Evolutionary conservation across 2,329 filamentous ascomycete species (phyloP), one percentile per base, ranked within the genome.

Genomic region (Colletotrichum falcatum): DNA sequence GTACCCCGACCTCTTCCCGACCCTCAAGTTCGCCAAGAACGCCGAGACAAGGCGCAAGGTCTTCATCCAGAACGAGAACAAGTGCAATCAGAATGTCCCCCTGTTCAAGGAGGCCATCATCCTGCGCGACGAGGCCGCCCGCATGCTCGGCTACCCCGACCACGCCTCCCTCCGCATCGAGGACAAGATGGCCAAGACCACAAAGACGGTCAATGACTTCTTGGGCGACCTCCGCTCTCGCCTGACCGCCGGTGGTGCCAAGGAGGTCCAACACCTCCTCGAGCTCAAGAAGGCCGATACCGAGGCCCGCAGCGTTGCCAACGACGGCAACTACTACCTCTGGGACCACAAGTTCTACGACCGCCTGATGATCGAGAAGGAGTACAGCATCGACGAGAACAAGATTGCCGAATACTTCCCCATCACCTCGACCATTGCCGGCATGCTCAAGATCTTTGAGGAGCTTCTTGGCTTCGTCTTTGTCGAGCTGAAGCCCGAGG

Each of bases 331-430:
- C 74, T 94, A 95, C 79, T 95, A 93, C 79, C 87, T 95, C 49
- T 96, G 94, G 93, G 93, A 96, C 74, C 88, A 92, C 77, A 86
- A 92, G 51, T 96, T 90, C 81, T 96, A 95, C 80, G 91, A 94
- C 74, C 90, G 92, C 8, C 83, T 95, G 78, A 91, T 94, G 88
- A 88, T 94, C 48, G 92, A 95, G 83, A 88, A 92, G 77, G 91
- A 95, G 77, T 95, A 90, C 79, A 90, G 89, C 75, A 90, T 96
- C 55, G 92, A 95, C 73, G 92, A 95, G 79, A 89, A 91, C 75
- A 89, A 91, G 77, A 93, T 96, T 76, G 90, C 93, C 12, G 92
- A 96, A 81, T 96, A 95, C 81, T 96, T 96, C 82, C 93, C 94
- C 5, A 85, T 95, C 8, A 86, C 90, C 70, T 88, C 89, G 18